Percentiles rank a stretch among this genome's conserved stretches.
These are phyloP conservation scores for Syncephalastrum racemosum DNA, from an alignment of 371 early-diverging fungal species.

Conservation along the genomic window DNA sequence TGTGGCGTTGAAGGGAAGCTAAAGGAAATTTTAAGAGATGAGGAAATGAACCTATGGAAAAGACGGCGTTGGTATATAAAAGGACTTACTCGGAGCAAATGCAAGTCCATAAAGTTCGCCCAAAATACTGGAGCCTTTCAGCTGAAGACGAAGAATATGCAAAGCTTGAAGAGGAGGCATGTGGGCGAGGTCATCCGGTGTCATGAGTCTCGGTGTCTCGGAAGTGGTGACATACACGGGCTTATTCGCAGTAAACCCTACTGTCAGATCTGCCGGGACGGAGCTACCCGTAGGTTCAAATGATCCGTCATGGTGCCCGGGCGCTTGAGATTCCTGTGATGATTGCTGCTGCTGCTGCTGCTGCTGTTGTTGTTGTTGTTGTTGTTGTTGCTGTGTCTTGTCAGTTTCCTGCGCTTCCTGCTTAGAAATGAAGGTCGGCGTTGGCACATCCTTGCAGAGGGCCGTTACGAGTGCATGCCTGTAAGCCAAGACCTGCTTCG, in stretches of 20 bases:
- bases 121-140: conserved; percentile 33
- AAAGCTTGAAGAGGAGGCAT: conserved; percentile 42
- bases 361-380: not conserved
- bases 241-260: conserved; percentile 13
- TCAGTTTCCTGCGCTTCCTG: not conserved
- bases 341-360: conserved; percentile 1
- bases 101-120: conserved; percentile 16
- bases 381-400: not conserved
- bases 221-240: conserved; percentile 23
- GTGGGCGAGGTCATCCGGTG: conserved; percentile 29
- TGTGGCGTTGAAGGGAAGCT: conserved; percentile 39
- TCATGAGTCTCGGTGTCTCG: conserved; percentile 27
- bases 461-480: conserved; percentile 11
- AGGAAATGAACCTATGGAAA: not conserved
- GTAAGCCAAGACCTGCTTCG: conserved; percentile 8
- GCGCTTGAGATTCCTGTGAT: not conserved
- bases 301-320: not conserved
- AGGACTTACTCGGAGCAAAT: conserved; percentile 37
- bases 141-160: conserved; percentile 37
- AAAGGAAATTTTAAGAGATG: not conserved
- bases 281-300: not conserved
- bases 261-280: not conserved
- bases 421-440: conserved; percentile 1
- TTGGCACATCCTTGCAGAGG: conserved; percentile 5
- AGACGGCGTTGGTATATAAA: not conserved